Evolutionary conservation across 1,139 yeast genomes (phyloP).

Genomic region (Pichia sp.): DNA sequence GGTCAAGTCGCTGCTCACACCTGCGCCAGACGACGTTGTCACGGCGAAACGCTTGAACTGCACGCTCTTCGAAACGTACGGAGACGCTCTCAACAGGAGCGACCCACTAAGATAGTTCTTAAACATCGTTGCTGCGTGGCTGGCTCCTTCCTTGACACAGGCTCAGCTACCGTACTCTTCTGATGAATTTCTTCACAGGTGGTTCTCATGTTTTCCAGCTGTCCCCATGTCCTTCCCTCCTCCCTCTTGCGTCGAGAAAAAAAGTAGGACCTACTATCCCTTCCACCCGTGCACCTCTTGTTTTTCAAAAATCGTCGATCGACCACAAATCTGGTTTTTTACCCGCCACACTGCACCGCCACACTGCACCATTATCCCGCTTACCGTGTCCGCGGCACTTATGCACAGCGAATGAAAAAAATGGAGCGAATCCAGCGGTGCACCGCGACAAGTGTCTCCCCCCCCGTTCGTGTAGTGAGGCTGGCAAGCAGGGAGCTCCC

Average conservation of each 20-base stretch:
- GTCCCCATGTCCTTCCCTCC: neutral
- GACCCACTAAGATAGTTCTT: neutral
- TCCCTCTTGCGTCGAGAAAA: neutral
- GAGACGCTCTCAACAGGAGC: constrained; percentile 1
- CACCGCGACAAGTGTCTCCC: no score
- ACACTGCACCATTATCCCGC: no score
- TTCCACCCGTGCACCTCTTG: neutral
- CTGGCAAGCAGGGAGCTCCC: neutral
- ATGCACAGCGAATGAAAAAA: constrained; percentile 28
- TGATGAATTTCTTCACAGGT: no score
- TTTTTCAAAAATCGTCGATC: neutral
- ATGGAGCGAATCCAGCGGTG: neutral
- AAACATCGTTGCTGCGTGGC: constrained; percentile 1
- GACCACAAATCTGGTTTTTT: neutral
- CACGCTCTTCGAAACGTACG: neutral
- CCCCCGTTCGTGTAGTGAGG: neutral
- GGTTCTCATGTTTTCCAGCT: no score
- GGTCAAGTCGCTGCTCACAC: constrained; percentile 40
- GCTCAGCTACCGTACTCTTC: no score
- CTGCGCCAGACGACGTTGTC: constrained; percentile 8
- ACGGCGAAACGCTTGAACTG: constrained; percentile 18
- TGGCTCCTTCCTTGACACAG: neutral
- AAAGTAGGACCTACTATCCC: neutral
- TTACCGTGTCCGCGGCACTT: constrained; percentile 9
- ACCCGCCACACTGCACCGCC: neutral